phyloP scores from a whole-genome alignment of 805 yeast species.

The Starmerella sp. region DNA sequence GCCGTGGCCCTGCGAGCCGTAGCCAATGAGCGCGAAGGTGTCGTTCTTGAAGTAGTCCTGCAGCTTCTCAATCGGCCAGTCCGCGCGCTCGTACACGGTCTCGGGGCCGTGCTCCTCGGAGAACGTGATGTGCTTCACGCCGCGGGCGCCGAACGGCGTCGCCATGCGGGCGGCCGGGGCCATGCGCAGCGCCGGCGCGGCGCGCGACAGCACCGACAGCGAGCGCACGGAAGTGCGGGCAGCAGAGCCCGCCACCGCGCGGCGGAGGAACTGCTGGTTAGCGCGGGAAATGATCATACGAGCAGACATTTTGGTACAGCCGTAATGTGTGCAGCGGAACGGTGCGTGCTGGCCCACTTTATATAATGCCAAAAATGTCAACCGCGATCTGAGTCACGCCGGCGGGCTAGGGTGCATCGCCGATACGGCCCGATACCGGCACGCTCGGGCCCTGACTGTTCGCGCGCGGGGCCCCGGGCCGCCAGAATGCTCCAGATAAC shows the following conservation, averaged over 20 bases:
- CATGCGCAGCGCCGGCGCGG: slow-evolving; percentile 30
- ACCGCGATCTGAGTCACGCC: slow-evolving; percentile 1
- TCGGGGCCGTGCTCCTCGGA: slow-evolving; percentile 73
- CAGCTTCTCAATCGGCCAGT: slow-evolving; percentile 98
- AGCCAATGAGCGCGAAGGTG: slow-evolving; percentile 94
- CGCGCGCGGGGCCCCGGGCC: background rate
- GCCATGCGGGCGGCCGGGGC: slow-evolving; percentile 5
- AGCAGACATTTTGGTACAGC: slow-evolving; percentile 21
- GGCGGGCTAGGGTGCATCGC: background rate
- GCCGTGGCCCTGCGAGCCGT: slow-evolving; percentile 99
- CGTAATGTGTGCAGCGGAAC: background rate
- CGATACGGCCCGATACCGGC: slow-evolving; percentile 6
- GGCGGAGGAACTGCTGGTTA: slow-evolving; percentile 29
- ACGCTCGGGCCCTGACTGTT: background rate
- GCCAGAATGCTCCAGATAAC: no score
- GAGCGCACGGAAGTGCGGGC: slow-evolving; percentile 46
- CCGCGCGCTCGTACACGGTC: slow-evolving; percentile 95
- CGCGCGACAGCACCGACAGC: slow-evolving; percentile 38
- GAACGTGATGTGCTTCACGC: slow-evolving; percentile 91
- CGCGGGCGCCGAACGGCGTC: slow-evolving; percentile 59
- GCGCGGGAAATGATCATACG: slow-evolving; percentile 25
- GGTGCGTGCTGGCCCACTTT: background rate
- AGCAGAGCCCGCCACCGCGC: slow-evolving; percentile 32
- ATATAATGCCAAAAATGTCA: slow-evolving; percentile 1
- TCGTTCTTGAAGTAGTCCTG: slow-evolving; percentile 95